phyloP scores from a whole-genome alignment of 345 rosid species.

The Microthlaspi erraticum region DNA sequence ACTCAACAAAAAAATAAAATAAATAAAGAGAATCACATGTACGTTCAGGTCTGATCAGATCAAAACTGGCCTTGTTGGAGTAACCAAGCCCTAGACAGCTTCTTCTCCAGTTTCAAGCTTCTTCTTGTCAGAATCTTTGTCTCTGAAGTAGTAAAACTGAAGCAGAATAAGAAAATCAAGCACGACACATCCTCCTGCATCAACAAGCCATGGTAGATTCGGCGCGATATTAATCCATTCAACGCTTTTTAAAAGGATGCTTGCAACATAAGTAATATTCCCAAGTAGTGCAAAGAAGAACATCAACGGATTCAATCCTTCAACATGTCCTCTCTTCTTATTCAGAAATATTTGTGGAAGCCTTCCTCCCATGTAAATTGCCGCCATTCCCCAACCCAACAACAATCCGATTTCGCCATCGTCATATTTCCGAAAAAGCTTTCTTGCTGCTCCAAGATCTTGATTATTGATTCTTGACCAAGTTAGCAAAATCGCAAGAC shows the following conservation, averaged over 20 bases:
- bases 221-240: conserved; percentile 70
- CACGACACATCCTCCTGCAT: conserved; percentile 82
- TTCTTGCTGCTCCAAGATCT: conserved; percentile 57
- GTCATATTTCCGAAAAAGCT: conserved; percentile 54
- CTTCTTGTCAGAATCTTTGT: conserved; percentile 33
- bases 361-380: conserved; percentile 89
- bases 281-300: conserved; percentile 83
- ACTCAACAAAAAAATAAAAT: neutral
- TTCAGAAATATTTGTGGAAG: conserved; percentile 87
- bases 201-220: conserved; percentile 86
- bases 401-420: conserved; percentile 53
- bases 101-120: conserved; percentile 29
- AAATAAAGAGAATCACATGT: conserved; percentile 11
- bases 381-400: conserved; percentile 91
- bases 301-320: conserved; percentile 87
- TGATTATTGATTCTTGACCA: conserved; percentile 25
- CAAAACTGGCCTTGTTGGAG: conserved; percentile 24
- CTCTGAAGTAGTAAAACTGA: conserved; percentile 67
- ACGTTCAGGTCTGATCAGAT: conserved; percentile 25
- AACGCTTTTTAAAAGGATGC: conserved; percentile 67
- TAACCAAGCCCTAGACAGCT: conserved; percentile 36
- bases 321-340: conserved; percentile 78
- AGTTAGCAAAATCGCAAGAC: conserved; percentile 44
- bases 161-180: conserved; percentile 72
- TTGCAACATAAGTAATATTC: conserved; percentile 76